These are phyloP conservation scores for Cyclotella atomus DNA, from an alignment of 108 stramenopile species.

Conservation along the genomic window DNA sequence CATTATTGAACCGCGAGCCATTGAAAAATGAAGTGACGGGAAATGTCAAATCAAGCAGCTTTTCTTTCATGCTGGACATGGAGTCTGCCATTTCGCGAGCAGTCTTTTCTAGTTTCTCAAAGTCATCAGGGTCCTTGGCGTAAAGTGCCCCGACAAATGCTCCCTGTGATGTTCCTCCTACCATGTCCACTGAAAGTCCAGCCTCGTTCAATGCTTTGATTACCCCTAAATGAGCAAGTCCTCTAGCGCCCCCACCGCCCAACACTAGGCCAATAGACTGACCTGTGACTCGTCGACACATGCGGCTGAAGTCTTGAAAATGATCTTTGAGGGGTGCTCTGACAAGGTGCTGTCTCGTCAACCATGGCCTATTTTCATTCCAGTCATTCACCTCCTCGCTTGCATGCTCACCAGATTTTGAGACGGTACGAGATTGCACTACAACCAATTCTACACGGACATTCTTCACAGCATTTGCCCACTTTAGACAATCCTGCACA, in stretches of 20 bases:
- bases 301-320: slow-evolving; percentile 49
- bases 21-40: slow-evolving; percentile 46
- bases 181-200: slow-evolving; percentile 55
- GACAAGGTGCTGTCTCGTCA: slow-evolving; percentile 55
- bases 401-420: slow-evolving; percentile 29
- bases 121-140: slow-evolving; percentile 51
- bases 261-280: slow-evolving; percentile 56
- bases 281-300: slow-evolving; percentile 58
- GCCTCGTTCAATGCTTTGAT: slow-evolving; percentile 56
- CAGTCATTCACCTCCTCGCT: slow-evolving; percentile 58
- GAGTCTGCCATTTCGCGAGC: slow-evolving; percentile 46
- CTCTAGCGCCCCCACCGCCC: slow-evolving; percentile 64
- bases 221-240: slow-evolving; percentile 61
- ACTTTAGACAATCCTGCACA: no score
- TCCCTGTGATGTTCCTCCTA: slow-evolving; percentile 66
- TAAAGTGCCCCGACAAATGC: slow-evolving; percentile 51
- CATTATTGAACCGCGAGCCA: slow-evolving; percentile 52
- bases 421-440: slow-evolving; percentile 14
- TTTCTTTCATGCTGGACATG: slow-evolving; percentile 52
- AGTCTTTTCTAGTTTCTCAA: slow-evolving; percentile 23
- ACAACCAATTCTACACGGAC: slow-evolving; percentile 59
- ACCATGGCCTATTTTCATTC: slow-evolving; percentile 55
- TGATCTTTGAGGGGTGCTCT: slow-evolving; percentile 43
- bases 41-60: slow-evolving; percentile 58
- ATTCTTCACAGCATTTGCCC: slow-evolving; percentile 47